phyloP scores from a whole-genome alignment of 805 yeast species.

The Lipomyces sp. region DNA sequence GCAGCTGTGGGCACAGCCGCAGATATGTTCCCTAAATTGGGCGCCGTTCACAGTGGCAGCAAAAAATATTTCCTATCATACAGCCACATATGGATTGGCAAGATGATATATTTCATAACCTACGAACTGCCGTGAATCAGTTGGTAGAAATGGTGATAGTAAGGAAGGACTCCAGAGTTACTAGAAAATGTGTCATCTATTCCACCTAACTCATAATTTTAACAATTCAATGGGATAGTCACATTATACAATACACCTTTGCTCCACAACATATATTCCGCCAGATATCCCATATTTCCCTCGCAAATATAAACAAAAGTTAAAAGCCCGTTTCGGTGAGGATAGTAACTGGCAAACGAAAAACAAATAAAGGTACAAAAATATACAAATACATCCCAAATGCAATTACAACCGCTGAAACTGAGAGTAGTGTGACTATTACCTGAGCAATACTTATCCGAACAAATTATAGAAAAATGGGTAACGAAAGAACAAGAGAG shows the following conservation, averaged over 20 bases:
- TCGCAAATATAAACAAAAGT: conserved; percentile 6
- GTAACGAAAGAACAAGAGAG: conserved; percentile 6
- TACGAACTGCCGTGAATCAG: not conserved
- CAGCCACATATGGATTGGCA: not conserved
- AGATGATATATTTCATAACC: not conserved
- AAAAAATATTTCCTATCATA: not conserved
- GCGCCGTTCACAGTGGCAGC: not conserved
- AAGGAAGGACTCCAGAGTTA: not conserved
- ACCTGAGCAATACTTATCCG: conserved; percentile 7
- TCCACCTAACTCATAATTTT: not conserved
- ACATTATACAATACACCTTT: not conserved
- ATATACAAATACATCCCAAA: conserved; percentile 31
- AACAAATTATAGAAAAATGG: conserved; percentile 5
- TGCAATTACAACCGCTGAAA: conserved; percentile 26
- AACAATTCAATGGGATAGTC: not conserved
- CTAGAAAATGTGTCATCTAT: not conserved
- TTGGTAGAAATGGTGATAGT: not conserved
- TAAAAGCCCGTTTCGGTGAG: not conserved
- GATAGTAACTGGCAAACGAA: not conserved
- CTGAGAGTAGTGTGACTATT: conserved; percentile 7
- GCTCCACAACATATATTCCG: conserved; percentile 1
- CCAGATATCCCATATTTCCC: not conserved
- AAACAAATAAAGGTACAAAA: conserved; percentile 7
- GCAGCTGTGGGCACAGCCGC: conserved; percentile 1
- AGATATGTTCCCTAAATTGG: not conserved